Evolutionary conservation across 352 stramenopile species (phyloP).

Genomic region (Peronospora belbahrii): DNA sequence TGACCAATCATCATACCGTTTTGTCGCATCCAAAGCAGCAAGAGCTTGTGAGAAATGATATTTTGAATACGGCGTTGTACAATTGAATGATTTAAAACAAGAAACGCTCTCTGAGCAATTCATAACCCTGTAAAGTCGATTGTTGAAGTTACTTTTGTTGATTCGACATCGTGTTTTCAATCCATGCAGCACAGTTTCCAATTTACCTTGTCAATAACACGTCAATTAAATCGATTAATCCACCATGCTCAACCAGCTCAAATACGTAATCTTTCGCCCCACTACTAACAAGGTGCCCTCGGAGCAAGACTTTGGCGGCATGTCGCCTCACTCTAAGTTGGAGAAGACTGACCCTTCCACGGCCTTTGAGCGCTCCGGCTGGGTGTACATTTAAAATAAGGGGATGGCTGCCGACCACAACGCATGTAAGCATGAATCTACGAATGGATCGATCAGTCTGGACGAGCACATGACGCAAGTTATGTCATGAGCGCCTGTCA

Average conservation of each 20-base stretch:
- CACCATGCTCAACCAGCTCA: constrained; percentile 66
- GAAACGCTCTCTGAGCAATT: too few relatives aligned
- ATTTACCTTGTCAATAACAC: constrained; percentile 25
- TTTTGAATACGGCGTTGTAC: not conserved
- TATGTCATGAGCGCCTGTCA: not conserved
- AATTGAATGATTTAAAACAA: not conserved
- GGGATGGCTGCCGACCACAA: not conserved
- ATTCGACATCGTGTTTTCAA: too few relatives aligned
- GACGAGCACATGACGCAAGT: not conserved
- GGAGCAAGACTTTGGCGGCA: constrained; percentile 34
- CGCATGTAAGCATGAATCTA: not conserved
- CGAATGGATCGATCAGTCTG: constrained; percentile 1
- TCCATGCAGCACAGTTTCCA: constrained; percentile 37
- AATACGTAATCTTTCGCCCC: constrained; percentile 45
- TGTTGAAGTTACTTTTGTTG: constrained; percentile 1
- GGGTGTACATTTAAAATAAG: constrained; percentile 57
- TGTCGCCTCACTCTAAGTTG: constrained; percentile 27
- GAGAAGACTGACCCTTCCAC: constrained; percentile 48
- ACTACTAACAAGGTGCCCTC: constrained; percentile 20
- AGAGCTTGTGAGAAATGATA: constrained; percentile 1
- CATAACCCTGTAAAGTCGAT: not conserved
- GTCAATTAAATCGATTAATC: constrained; percentile 2
- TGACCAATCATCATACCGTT: constrained; percentile 25
- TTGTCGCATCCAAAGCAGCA: not conserved
- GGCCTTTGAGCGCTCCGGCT: constrained; percentile 71